Evolutionary conservation across 2,329 filamentous ascomycete species (phyloP), one percentile per base, ranked within the genome.

Genomic region (Hymenoscyphus infarciens): DNA sequence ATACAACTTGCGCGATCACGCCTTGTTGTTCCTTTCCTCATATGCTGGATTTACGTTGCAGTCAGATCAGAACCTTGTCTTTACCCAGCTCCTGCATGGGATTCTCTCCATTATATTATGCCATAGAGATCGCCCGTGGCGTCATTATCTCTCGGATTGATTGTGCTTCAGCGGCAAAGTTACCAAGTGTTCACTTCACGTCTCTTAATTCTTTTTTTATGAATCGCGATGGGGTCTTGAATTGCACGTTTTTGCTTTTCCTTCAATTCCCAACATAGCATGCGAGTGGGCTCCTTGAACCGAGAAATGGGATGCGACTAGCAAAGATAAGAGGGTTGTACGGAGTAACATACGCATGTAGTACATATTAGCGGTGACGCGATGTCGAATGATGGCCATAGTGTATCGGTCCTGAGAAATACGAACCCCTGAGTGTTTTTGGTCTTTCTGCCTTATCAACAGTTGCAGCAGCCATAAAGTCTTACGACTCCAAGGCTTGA

Each of bases 241-340:
- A 25, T 13, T 52, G 19, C 19, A 52, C 45, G 45, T 52, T 52
- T 52, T 52, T 13, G 2, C 25, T 52, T 25, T 25, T 13, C 45
- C 10, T 22, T 13, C 19, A 22, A 52, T 13, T 52, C 13, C 3
- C 10, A 52, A 25, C 19, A 52, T 19, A 52, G 19, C 45, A 52
- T 52, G 45, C 10, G 19, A 52, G 45, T 19, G 42, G 39, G 45
- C 4, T 52, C 10, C 13, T 16, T 22, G 45, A 52, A 52, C 45
- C 45, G 45, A 25, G 10, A 25, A 52, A 25, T 52, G 45, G 45
- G 45, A 52, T 25, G 45, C 5, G 45, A 52, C 19, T 10, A 52
- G 19, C 19, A 52, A 52, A 52, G 45, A 52, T 52, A 52, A 52
- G 45, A 25, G 45, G 19, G 45, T 52, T 52, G 45, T 52, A 52